phyloP scores from a whole-genome alignment of 306 rosid genomes.

The Dalbergia cochinchinensis region DNA sequence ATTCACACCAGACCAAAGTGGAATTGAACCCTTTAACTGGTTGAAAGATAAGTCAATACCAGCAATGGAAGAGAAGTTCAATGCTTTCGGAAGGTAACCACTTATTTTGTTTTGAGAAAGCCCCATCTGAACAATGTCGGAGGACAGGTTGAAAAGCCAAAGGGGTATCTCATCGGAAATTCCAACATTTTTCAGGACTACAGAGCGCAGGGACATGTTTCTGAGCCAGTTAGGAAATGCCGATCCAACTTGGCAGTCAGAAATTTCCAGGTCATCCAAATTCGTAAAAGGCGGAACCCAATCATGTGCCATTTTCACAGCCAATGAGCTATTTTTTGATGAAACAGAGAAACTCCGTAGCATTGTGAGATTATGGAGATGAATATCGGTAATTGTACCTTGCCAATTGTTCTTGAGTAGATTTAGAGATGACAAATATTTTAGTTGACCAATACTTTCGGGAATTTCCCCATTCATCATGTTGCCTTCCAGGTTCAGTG shows the following conservation, averaged over 20 bases:
- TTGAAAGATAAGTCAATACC: not conserved
- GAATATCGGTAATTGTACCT: slow-evolving; percentile 27
- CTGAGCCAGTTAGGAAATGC: slow-evolving; percentile 35
- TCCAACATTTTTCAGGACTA: slow-evolving; percentile 26
- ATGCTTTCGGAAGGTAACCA: slow-evolving; percentile 30
- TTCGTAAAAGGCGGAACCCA: slow-evolving; percentile 15
- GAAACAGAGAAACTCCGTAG: not conserved
- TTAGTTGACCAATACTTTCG: slow-evolving; percentile 40
- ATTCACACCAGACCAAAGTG: slow-evolving; percentile 8
- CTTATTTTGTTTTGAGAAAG: slow-evolving; percentile 39
- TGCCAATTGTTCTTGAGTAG: slow-evolving; percentile 22
- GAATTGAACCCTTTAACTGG: slow-evolving; percentile 8
- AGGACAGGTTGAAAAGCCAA: slow-evolving; percentile 33
- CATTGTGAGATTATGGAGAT: slow-evolving; percentile 17
- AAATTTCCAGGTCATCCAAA: not conserved
- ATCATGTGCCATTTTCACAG: slow-evolving; percentile 22
- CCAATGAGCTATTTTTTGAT: not conserved
- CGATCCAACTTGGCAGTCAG: slow-evolving; percentile 32
- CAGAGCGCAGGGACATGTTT: not conserved
- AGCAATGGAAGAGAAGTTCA: slow-evolving; percentile 18
- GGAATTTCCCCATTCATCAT: slow-evolving; percentile 36
- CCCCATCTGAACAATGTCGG: not conserved
- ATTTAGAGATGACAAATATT: not conserved
- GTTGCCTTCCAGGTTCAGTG: not conserved
- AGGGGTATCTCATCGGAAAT: not conserved